These are phyloP conservation scores for Athelia psychrophila DNA, from an alignment of 1,284 basidiomycete species.

Conservation along the genomic window DNA sequence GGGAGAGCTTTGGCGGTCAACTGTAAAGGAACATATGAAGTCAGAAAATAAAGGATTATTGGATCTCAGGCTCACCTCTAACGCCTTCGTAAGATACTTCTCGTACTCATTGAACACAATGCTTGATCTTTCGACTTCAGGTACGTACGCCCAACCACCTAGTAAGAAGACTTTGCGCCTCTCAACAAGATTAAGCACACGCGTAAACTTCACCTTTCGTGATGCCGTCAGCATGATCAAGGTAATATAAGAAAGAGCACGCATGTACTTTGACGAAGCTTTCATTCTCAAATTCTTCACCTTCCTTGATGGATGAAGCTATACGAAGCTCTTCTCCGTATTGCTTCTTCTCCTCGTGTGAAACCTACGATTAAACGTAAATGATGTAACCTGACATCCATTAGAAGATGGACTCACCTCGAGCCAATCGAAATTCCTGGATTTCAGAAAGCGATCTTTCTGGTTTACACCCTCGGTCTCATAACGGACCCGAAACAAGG, in stretches of 20 bases:
- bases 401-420: slow-evolving; percentile 36
- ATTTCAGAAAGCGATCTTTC: slow-evolving; percentile 67
- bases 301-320: slow-evolving; percentile 36
- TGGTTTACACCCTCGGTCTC: slow-evolving; percentile 69
- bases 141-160: slow-evolving; percentile 90
- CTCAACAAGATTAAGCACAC: slow-evolving; percentile 91
- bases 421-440: slow-evolving; percentile 81
- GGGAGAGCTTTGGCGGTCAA: slow-evolving; percentile 87
- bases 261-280: slow-evolving; percentile 71
- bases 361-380: slow-evolving; percentile 43
- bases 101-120: slow-evolving; percentile 91
- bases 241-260: too few relatives aligned
- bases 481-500: slow-evolving; percentile 84
- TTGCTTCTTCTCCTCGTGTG: slow-evolving; percentile 49
- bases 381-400: slow-evolving; percentile 5
- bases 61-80: slow-evolving; percentile 58
- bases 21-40: slow-evolving; percentile 34
- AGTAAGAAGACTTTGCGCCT: slow-evolving; percentile 81
- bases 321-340: slow-evolving; percentile 49
- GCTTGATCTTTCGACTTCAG: slow-evolving; percentile 78
- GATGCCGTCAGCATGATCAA: background rate
- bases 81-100: slow-evolving; percentile 67
- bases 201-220: slow-evolving; percentile 74
- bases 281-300: slow-evolving; percentile 39
- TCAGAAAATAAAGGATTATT: background rate